Percentiles rank a stretch among this genome's conserved stretches.
Conservation (phyloP, 176 grass and related monocot genomes). For the Carex scoparia region DNA sequence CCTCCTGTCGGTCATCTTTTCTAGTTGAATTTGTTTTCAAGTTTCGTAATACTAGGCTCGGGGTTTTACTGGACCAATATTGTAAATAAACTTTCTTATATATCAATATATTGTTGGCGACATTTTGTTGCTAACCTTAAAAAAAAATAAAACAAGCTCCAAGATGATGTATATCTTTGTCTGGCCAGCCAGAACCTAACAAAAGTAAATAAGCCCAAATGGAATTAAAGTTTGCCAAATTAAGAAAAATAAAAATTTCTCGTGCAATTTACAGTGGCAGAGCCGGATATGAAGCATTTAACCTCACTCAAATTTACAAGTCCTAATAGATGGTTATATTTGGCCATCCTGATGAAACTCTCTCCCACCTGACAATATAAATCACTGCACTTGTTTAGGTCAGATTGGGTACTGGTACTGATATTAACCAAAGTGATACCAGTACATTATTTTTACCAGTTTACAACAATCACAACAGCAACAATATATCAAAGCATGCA, state of each 20-base stretch:
- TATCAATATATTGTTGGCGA: too few species aligned
- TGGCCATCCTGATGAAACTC: not conserved
- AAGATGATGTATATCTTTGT: slow-evolving; percentile 99
- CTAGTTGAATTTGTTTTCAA: too few species aligned
- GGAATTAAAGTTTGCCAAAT: not conserved
- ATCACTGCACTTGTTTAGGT: not conserved
- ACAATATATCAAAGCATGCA: too few species aligned
- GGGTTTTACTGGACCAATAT: too few species aligned
- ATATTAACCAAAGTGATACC: not conserved
- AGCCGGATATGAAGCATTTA: not conserved
- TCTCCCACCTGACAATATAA: not conserved
- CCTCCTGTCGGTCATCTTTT: too few species aligned
- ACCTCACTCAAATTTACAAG: not conserved
- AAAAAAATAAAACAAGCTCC: slow-evolving; percentile 34
- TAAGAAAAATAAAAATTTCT: not conserved
- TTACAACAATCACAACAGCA: not conserved
- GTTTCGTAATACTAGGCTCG: too few species aligned
- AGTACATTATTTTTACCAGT: not conserved
- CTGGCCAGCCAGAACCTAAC: slow-evolving; percentile 71
- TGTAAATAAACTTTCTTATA: too few species aligned
- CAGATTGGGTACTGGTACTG: not conserved
- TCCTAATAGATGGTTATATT: not conserved
- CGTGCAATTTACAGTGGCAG: not conserved
- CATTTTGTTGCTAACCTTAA: too few species aligned
- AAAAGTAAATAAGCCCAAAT: slow-evolving; percentile 16